phyloP scores from a whole-genome alignment of 345 rosid genomes.

The Rubroshorea leprosula region DNA sequence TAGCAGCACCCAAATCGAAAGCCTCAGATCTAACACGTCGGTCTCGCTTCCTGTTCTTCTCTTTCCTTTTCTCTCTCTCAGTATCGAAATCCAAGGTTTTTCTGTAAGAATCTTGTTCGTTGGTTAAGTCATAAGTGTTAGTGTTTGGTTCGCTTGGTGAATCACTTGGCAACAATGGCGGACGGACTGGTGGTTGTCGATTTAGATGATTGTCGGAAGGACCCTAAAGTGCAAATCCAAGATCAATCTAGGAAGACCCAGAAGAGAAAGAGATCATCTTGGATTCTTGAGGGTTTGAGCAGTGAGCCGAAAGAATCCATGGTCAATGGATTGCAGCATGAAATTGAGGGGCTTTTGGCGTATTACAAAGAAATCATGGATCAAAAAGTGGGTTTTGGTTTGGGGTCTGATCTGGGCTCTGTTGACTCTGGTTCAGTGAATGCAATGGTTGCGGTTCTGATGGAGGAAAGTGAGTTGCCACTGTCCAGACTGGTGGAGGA shows the following conservation, averaged over 20 bases:
- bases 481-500: conserved; percentile 58
- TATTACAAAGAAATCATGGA: conserved; percentile 43
- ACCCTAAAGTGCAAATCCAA: conserved; percentile 11
- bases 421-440: conserved; percentile 33
- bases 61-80: neutral
- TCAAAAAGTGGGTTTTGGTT: conserved; percentile 28
- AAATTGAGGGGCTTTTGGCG: conserved; percentile 46
- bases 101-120: neutral
- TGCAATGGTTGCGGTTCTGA: conserved; percentile 45
- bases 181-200: conserved; percentile 7
- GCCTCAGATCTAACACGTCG: neutral
- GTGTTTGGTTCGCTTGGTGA: conserved; percentile 7
- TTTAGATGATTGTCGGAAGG: conserved; percentile 15
- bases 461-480: conserved; percentile 72
- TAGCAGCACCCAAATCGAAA: too few species aligned
- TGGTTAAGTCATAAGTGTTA: neutral
- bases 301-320: conserved; percentile 38
- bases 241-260: conserved; percentile 29
- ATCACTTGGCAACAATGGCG: conserved; percentile 29
- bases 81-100: neutral
- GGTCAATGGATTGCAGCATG: conserved; percentile 36
- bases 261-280: conserved; percentile 55
- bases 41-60: neutral
- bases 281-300: conserved; percentile 16
- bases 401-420: conserved; percentile 14